Evolutionary conservation across 768 basidiomycete species (phyloP).

Genomic region (Boletus insuetus): DNA sequence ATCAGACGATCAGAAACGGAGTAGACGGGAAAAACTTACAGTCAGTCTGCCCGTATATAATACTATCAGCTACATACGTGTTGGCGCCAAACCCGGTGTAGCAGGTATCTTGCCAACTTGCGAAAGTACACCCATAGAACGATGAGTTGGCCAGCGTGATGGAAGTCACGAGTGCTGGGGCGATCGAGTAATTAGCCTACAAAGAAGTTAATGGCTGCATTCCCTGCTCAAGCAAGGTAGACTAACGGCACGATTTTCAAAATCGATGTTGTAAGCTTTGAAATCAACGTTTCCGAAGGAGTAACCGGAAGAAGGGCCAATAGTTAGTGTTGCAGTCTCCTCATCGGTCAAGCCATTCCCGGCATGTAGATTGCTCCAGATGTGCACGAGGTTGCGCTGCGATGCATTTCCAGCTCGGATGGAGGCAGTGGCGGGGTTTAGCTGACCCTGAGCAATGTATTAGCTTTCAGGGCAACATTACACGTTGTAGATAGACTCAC

Average conservation of each 20-base stretch:
- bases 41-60: conserved; percentile 62
- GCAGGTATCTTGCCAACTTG: conserved; percentile 42
- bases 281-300: conserved; percentile 56
- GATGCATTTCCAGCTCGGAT: conserved; percentile 43
- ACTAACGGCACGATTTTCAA: conserved; percentile 63
- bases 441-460: conserved; percentile 43
- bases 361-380: conserved; percentile 49
- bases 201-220: neutral
- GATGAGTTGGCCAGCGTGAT: conserved; percentile 66
- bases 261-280: conserved; percentile 64
- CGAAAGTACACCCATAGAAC: conserved; percentile 35
- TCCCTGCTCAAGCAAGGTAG: neutral
- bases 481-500: conserved; percentile 30
- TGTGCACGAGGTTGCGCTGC: conserved; percentile 47
- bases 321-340: conserved; percentile 54
- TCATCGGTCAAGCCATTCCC: conserved; percentile 49
- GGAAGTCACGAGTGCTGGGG: conserved; percentile 60
- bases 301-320: conserved; percentile 50
- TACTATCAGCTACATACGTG: conserved; percentile 60
- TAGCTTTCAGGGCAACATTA: neutral
- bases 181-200: conserved; percentile 53
- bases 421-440: conserved; percentile 37
- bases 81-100: conserved; percentile 57
- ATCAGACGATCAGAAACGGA: neutral
- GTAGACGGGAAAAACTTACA: conserved; percentile 38